Base-by-base conservation (phyloP, 164 flowering plant species). In the Vitis rotundifolia region DNA sequence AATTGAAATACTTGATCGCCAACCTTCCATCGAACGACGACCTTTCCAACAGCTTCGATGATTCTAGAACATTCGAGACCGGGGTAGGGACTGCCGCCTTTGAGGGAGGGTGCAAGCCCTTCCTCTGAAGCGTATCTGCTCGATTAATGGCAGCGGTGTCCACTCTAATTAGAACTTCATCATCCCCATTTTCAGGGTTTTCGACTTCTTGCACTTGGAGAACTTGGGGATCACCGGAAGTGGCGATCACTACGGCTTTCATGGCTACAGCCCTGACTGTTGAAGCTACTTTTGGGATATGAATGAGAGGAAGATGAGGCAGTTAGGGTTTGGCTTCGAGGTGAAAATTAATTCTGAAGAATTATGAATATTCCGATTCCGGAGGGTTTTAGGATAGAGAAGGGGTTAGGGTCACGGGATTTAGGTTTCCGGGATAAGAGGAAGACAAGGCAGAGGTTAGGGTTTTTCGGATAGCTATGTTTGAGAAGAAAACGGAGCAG, bases 11-110 rank as follows among this genome's bases (percentile, higher is more conserved):
- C 98, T 94, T 89, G 93, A 73, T 94, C 97, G 19, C 98, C 98
- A 16, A 89, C 67, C 68, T 86, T 88, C 98, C 98, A 94, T 47
- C 94, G 83, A 29, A 86, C 69, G 22, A 90, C 97, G 67, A 75
- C 63, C 50, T 80, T 82, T 1, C 99, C 98, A 47, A 92, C 89
- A 49, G 88, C 79, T 68, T 80, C 86, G 68, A 92, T 66, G 66
- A 79, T 85, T 22, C 98, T 97, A 28, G 97, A 89, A 74, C 98
- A 91, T 57, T 93, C 97, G 2, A 93, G 93, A 67, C 98, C 98
- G 0, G 69, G 96, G 69, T 80, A 84, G 3, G 77, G 79, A 63
- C 89, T 85, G 10, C 92, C 87, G 16, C 93, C 98, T 29, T 77
- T 72, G 0, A 93, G 97, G 91, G 93, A 8, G 93, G 90, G 72